Conservation (phyloP, 1,284 basidiomycete species). For the Gymnopus androsaceus region DNA sequence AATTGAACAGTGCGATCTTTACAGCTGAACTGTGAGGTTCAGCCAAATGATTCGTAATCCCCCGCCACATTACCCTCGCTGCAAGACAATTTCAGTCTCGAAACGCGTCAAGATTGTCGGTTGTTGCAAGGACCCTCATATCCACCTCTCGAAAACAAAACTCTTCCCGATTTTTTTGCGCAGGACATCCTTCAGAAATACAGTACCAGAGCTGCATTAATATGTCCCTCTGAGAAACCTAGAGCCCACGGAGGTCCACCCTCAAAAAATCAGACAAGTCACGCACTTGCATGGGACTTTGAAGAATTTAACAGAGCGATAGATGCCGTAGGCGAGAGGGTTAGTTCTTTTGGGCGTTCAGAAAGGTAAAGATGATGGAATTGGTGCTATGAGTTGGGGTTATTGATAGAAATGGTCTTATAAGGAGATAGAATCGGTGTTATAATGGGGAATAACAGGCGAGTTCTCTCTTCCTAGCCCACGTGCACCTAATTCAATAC, state of each 20-base stretch:
- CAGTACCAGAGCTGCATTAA: slow-evolving; percentile 59
- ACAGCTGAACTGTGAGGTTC: too few species aligned
- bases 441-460: slow-evolving; percentile 85
- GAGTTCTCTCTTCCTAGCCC: neutral
- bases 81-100: neutral
- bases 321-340: slow-evolving; percentile 68
- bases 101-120: slow-evolving; percentile 37
- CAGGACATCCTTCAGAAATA: slow-evolving; percentile 55
- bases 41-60: too few species aligned
- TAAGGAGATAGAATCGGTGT: slow-evolving; percentile 81
- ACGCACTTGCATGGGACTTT: slow-evolving; percentile 77
- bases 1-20: too few species aligned
- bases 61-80: neutral
- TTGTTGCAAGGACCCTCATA: slow-evolving; percentile 59
- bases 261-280: slow-evolving; percentile 46
- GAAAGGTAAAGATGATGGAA: slow-evolving; percentile 78
- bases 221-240: slow-evolving; percentile 62
- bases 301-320: slow-evolving; percentile 70
- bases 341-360: slow-evolving; percentile 69
- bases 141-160: slow-evolving; percentile 61
- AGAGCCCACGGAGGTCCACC: slow-evolving; percentile 61
- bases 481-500: neutral
- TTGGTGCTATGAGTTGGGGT: slow-evolving; percentile 80
- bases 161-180: slow-evolving; percentile 66
- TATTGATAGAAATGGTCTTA: slow-evolving; percentile 67